A percentile compares a stretch with the other conserved stretches of the same genome.
Conservation (phyloP, 495 filamentous ascomycete genomes). For the Neurospora cerealis region DNA sequence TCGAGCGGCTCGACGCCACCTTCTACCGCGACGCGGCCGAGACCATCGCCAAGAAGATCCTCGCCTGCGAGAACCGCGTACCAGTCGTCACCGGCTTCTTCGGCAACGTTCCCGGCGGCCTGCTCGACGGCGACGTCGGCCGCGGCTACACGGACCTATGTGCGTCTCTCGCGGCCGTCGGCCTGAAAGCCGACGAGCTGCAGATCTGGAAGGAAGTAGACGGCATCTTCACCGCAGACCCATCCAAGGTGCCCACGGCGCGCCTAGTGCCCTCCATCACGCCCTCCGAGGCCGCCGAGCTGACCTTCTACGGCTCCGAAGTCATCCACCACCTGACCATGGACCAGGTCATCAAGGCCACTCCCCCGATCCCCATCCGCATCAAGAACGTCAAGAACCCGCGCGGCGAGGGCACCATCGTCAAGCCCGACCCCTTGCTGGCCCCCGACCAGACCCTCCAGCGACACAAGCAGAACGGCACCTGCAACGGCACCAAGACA, state of each 20-base stretch:
- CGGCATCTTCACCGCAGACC: constrained; percentile 84
- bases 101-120: constrained; percentile 69
- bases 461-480: constrained; percentile 11
- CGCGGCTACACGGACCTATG: constrained; percentile 88
- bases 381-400: constrained; percentile 99
- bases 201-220: constrained; percentile 94
- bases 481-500: background rate
- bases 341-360: constrained; percentile 91
- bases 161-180: constrained; percentile 73
- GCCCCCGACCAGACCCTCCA: constrained; percentile 36
- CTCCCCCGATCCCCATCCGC: constrained; percentile 75
- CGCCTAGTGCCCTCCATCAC: constrained; percentile 67
- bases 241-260: constrained; percentile 78
- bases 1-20: constrained; percentile 55
- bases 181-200: constrained; percentile 63
- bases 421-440: constrained; percentile 50
- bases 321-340: constrained; percentile 98
- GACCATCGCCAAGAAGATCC: constrained; percentile 55
- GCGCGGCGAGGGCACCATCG: constrained; percentile 73
- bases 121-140: constrained; percentile 67
- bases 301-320: constrained; percentile 89
- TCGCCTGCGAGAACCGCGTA: constrained; percentile 56
- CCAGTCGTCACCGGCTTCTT: constrained; percentile 84
- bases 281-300: constrained; percentile 77
- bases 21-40: constrained; percentile 69